A percentile compares a stretch with the other conserved stretches of the same genome.
These are phyloP conservation scores for Cryoendolithus antarcticus DNA, from an alignment of 2,329 filamentous ascomycete species.

Conservation along the genomic window DNA sequence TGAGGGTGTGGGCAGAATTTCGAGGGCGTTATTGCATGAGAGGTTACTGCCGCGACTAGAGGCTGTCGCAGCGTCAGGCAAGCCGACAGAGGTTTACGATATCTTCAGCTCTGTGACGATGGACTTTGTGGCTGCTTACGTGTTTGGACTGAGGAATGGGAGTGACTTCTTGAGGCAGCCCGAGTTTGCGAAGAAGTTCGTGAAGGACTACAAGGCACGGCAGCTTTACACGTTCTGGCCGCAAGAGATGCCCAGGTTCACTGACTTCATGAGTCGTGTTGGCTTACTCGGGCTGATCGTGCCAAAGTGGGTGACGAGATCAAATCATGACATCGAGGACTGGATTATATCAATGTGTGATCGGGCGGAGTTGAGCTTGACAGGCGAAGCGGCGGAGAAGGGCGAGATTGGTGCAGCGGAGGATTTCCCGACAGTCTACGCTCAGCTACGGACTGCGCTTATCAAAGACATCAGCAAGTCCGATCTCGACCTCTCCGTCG, in stretches of 20 bases:
- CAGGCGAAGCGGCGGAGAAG: constrained; percentile 10
- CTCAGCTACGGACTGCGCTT: constrained; percentile 40
- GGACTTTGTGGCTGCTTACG: constrained; percentile 65
- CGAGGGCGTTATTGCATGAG: constrained; percentile 44
- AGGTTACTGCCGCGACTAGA: constrained; percentile 48
- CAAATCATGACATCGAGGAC: constrained; percentile 55
- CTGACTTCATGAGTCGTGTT: constrained; percentile 38
- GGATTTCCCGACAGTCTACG: constrained; percentile 44
- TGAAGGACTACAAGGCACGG: constrained; percentile 55
- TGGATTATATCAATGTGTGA: constrained; percentile 52
- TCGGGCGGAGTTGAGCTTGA: constrained; percentile 31
- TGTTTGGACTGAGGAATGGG: constrained; percentile 49
- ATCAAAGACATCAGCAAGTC: constrained; percentile 22
- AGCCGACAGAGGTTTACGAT: constrained; percentile 28
- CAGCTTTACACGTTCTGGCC: constrained; percentile 60
- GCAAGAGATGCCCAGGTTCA: constrained; percentile 57
- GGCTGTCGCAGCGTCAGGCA: constrained; percentile 7
- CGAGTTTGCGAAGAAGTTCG: constrained; percentile 44
- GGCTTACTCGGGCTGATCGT: constrained; percentile 43
- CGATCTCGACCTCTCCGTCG: constrained; percentile 19
- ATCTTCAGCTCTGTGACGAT: constrained; percentile 59
- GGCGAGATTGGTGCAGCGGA: constrained; percentile 21
- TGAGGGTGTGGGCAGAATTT: constrained; percentile 44
- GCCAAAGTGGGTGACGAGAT: constrained; percentile 53
- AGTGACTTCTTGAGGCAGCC: constrained; percentile 37